Conservation (phyloP, 345 rosid genomes). For the Clausena lansium region DNA sequence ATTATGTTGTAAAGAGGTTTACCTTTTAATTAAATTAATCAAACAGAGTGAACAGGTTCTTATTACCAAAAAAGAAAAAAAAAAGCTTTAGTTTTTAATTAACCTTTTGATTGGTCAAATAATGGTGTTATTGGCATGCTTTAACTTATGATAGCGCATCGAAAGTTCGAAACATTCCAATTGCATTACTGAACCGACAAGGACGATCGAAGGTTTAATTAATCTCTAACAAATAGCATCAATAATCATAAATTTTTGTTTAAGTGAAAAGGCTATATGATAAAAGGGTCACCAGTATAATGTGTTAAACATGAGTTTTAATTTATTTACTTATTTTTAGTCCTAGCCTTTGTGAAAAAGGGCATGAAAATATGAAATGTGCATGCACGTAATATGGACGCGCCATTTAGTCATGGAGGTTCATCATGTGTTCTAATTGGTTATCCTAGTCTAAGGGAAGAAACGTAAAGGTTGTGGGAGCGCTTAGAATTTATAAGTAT, state of each 20-base stretch:
- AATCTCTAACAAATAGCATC: not conserved
- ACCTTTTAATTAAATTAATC: not conserved
- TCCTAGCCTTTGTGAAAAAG: not conserved
- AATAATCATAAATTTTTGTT: not conserved
- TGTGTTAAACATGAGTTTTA: too few species aligned
- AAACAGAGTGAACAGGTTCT: not conserved
- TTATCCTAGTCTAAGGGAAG: not conserved
- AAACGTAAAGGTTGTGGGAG: not conserved
- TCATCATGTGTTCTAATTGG: not conserved
- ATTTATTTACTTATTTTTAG: too few species aligned
- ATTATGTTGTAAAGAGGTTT: not conserved
- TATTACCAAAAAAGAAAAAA: not conserved
- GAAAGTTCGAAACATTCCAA: not conserved
- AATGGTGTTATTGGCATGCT: slow-evolving; percentile 5
- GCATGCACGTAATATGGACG: not conserved
- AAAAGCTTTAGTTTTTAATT: not conserved
- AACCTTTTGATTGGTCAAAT: slow-evolving; percentile 1
- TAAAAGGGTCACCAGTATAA: not conserved
- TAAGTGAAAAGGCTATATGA: not conserved
- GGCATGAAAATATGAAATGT: not conserved
- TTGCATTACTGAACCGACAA: not conserved
- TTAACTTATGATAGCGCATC: not conserved
- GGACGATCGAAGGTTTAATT: not conserved
- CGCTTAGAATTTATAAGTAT: too few species aligned
- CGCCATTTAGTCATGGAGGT: not conserved